Conservation (phyloP, 2,329 filamentous ascomycete genomes). For the Keithomyces neogunnii region DNA sequence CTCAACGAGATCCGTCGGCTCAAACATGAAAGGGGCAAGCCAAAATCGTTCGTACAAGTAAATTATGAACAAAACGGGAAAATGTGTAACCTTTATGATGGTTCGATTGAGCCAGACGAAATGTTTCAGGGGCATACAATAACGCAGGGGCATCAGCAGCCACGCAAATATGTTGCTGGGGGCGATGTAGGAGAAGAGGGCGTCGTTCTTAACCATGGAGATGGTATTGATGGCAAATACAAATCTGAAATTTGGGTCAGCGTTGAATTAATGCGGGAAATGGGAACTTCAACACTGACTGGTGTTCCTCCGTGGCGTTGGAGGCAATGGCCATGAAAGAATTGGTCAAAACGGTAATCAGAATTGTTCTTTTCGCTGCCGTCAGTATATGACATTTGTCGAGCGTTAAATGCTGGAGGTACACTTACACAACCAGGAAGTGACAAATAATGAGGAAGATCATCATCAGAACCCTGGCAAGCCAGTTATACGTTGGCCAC, state of each 20-base stretch:
- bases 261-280: not conserved
- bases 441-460: slow-evolving; percentile 91
- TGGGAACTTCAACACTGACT: slow-evolving; percentile 31
- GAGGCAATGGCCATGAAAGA: slow-evolving; percentile 93
- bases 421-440: slow-evolving; percentile 72
- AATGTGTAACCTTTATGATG: slow-evolving; percentile 85
- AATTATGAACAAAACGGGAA: slow-evolving; percentile 78
- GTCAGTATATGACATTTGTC: slow-evolving; percentile 1
- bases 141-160: slow-evolving; percentile 76
- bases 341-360: slow-evolving; percentile 93
- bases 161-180: slow-evolving; percentile 89
- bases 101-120: slow-evolving; percentile 85
- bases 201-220: slow-evolving; percentile 97
- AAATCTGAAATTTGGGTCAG: slow-evolving; percentile 42
- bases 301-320: slow-evolving; percentile 87
- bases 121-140: slow-evolving; percentile 66
- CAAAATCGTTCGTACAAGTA: slow-evolving; percentile 80
- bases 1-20: slow-evolving; percentile 81
- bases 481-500: slow-evolving; percentile 65
- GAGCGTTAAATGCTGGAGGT: too few relatives aligned
- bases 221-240: slow-evolving; percentile 95
- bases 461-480: slow-evolving; percentile 68
- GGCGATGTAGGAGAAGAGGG: slow-evolving; percentile 86
- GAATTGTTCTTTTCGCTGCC: slow-evolving; percentile 53
- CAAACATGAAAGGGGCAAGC: slow-evolving; percentile 66